Percentiles rank a stretch among this genome's conserved stretches.
These are phyloP conservation scores for Lathyrus oleraceus DNA, from an alignment of 306 rosid genomes.

Conservation along the genomic window DNA sequence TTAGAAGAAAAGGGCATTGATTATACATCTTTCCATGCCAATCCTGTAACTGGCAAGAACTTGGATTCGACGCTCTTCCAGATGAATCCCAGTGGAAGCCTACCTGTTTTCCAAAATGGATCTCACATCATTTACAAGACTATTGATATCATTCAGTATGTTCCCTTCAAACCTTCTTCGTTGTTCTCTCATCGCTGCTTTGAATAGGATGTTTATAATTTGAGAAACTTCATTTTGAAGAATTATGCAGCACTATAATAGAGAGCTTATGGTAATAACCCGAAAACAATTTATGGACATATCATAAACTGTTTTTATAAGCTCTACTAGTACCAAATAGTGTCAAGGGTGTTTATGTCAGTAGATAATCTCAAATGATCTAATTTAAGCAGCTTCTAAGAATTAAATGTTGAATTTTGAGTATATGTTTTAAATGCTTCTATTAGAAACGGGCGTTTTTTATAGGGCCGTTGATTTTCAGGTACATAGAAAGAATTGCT, in stretches of 20 bases:
- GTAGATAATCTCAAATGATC: too few species aligned
- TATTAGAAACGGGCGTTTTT: slow-evolving; percentile 14
- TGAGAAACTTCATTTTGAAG: not conserved
- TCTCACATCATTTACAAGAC: slow-evolving; percentile 71
- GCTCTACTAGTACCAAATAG: too few species aligned
- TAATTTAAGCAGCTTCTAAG: not conserved
- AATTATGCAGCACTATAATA: not conserved
- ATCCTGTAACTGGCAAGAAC: slow-evolving; percentile 90
- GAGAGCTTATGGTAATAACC: too few species aligned
- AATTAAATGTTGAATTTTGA: slow-evolving; percentile 21
- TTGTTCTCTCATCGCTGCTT: slow-evolving; percentile 20
- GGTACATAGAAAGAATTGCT: slow-evolving; percentile 93
- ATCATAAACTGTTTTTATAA: too few species aligned
- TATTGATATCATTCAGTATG: slow-evolving; percentile 86
- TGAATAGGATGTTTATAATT: not conserved
- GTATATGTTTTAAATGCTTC: not conserved
- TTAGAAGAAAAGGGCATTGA: slow-evolving; percentile 86
- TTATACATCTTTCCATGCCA: slow-evolving; percentile 89
- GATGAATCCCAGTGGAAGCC: slow-evolving; percentile 71
- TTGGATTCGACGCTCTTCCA: slow-evolving; percentile 74
- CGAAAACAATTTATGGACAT: too few species aligned
- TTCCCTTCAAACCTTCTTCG: slow-evolving; percentile 29
- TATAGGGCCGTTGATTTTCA: slow-evolving; percentile 41
- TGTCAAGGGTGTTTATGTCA: too few species aligned
- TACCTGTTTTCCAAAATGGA: slow-evolving; percentile 91